Conservation (phyloP, 305 asterid species). For the Fraxinus greggii region DNA sequence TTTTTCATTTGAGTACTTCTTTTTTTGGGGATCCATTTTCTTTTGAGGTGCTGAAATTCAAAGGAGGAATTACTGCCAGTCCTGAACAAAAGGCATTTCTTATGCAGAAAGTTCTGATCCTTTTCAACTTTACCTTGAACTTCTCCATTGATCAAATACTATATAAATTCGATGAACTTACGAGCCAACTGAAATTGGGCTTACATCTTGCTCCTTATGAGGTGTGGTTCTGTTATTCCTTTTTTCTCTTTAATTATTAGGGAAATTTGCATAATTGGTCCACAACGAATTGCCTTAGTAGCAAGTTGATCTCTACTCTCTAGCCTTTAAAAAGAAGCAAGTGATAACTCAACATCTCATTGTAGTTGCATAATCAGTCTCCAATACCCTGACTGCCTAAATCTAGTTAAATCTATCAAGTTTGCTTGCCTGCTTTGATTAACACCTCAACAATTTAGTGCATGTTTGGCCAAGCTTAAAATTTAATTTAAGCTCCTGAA, state of each 20-base stretch:
- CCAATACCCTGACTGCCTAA: not conserved
- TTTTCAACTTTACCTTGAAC: slow-evolving; percentile 90
- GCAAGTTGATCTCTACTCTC: not conserved
- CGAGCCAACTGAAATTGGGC: slow-evolving; percentile 68
- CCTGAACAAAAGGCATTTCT: slow-evolving; percentile 82
- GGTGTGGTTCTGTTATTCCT: slow-evolving; percentile 39
- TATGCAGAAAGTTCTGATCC: slow-evolving; percentile 63
- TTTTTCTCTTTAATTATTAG: not conserved
- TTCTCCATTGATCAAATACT: slow-evolving; percentile 69
- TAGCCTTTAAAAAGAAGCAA: not conserved
- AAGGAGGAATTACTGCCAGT: slow-evolving; percentile 78
- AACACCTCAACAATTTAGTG: slow-evolving; percentile 2
- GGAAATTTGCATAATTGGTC: not conserved
- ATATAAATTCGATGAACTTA: slow-evolving; percentile 59
- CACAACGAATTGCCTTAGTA: not conserved
- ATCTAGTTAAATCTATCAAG: not conserved
- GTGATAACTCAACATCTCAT: not conserved
- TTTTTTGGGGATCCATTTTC: slow-evolving; percentile 76
- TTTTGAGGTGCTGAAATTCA: slow-evolving; percentile 74
- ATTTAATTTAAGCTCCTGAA: too few relatives aligned
- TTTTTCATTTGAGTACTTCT: slow-evolving; percentile 54
- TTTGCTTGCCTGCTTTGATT: not conserved
- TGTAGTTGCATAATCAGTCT: not conserved
- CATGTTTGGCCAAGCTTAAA: too few relatives aligned
- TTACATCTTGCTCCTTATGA: slow-evolving; percentile 70